phyloP scores from a whole-genome alignment of 345 rosid genomes.

The Arabidopsis arenosa region DNA sequence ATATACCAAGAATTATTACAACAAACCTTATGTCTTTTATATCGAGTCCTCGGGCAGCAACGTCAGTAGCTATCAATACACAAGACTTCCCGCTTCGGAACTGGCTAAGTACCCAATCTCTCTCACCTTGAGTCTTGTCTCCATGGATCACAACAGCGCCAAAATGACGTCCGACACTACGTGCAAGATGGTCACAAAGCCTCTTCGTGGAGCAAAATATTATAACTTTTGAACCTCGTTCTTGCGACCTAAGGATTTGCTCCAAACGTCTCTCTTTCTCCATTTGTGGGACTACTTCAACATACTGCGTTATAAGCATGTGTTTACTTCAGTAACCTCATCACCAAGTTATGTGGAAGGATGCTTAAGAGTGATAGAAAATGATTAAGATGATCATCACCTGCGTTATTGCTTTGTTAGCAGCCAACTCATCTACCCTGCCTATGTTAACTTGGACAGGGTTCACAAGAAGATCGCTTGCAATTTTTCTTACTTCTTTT shows the following conservation, averaged over 20 bases:
- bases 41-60: constrained; percentile 98
- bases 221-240: constrained; percentile 87
- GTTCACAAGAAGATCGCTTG: constrained; percentile 82
- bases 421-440: constrained; percentile 92
- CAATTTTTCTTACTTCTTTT: constrained; percentile 94
- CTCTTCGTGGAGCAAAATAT: constrained; percentile 92
- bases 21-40: constrained; percentile 86
- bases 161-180: constrained; percentile 79
- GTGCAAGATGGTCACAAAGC: constrained; percentile 91
- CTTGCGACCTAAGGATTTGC: constrained; percentile 90
- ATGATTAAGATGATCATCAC: constrained; percentile 46
- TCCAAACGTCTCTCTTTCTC: constrained; percentile 93
- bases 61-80: constrained; percentile 95
- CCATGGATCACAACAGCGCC: constrained; percentile 94
- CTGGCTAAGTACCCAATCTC: constrained; percentile 95
- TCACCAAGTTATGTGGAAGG: constrained; percentile 23
- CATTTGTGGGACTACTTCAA: constrained; percentile 90
- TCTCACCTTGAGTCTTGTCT: constrained; percentile 94
- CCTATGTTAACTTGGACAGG: constrained; percentile 99
- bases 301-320: constrained; percentile 58
- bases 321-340: constrained; percentile 13
- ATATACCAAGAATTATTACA: neutral
- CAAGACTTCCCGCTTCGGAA: constrained; percentile 82
- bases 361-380: neutral
- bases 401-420: constrained; percentile 97